A percentile compares a stretch with the other conserved stretches of the same genome.
Conservation (phyloP, 495 filamentous ascomycete genomes). For the Bryoglossum gracile region DNA sequence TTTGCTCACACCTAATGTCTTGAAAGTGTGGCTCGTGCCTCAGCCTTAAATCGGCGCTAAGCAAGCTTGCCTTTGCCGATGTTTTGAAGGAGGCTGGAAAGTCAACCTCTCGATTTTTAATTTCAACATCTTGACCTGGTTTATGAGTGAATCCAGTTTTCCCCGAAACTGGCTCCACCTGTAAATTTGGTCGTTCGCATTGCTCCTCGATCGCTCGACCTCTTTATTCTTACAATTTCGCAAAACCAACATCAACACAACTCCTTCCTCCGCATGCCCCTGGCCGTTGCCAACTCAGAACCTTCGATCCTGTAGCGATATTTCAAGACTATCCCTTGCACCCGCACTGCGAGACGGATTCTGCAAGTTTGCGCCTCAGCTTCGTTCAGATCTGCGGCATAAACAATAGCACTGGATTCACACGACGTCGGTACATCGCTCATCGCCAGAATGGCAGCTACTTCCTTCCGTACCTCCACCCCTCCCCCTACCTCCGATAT, state of each 20-base stretch:
- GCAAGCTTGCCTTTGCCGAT: not conserved
- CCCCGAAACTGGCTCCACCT: not conserved
- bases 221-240: not conserved
- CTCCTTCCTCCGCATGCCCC: not conserved
- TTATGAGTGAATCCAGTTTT: not conserved
- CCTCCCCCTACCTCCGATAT: conserved; percentile 54
- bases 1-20: not conserved
- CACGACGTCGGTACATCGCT: no score
- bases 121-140: not conserved
- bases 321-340: no score
- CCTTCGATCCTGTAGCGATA: no score
- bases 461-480: conserved; percentile 36
- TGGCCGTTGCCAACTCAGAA: not conserved
- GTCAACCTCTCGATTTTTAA: no score
- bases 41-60: not conserved
- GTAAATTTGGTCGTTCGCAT: not conserved
- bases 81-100: conserved; percentile 1
- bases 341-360: no score
- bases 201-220: not conserved
- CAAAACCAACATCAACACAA: not conserved
- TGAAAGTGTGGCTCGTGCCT: conserved; percentile 5
- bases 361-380: no score
- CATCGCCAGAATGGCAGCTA: conserved; percentile 40
- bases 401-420: no score
- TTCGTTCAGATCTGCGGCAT: no score